Percentiles rank a stretch among this genome's conserved stretches.
These are phyloP conservation scores for Apiotrichum akiyoshidainum DNA, from an alignment of 1,284 basidiomycete species.

Conservation along the genomic window DNA sequence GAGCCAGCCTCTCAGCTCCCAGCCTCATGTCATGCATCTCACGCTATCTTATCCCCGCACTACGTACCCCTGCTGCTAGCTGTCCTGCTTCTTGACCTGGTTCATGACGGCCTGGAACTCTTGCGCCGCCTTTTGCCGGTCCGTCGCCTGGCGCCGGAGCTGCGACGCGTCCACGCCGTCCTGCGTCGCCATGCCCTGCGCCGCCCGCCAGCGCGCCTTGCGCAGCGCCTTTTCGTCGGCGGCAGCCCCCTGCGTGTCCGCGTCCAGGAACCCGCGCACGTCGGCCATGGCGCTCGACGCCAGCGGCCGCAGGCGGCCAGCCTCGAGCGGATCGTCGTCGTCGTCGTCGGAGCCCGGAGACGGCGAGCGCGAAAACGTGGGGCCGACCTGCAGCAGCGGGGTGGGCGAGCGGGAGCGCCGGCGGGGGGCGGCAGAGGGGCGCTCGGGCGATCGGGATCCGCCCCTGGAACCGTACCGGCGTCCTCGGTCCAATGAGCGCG, in stretches of 20 bases:
- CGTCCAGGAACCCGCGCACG: constrained; percentile 71
- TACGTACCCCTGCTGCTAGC: neutral
- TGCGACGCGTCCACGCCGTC: constrained; percentile 28
- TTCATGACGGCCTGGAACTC: constrained; percentile 48
- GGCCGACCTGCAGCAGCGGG: constrained; percentile 12
- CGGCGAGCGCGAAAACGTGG: constrained; percentile 27
- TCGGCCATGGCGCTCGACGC: constrained; percentile 71
- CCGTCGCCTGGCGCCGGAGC: constrained; percentile 30
- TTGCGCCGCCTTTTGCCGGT: constrained; percentile 45
- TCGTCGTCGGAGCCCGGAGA: constrained; percentile 40
- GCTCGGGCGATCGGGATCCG: constrained; percentile 2
- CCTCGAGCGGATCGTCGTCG: constrained; percentile 40
- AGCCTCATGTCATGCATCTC: neutral
- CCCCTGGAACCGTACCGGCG: neutral
- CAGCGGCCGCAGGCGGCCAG: constrained; percentile 55
- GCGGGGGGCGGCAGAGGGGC: constrained; percentile 7
- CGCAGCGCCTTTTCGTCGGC: constrained; percentile 63
- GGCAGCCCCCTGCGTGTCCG: constrained; percentile 64
- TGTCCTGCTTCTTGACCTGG: constrained; percentile 40
- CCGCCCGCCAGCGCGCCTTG: constrained; percentile 69
- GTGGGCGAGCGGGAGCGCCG: constrained; percentile 11
- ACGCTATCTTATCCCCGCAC: no score
- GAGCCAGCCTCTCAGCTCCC: neutral
- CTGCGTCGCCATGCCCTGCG: constrained; percentile 49
- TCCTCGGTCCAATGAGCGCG: constrained; percentile 2